Evolutionary conservation across 2,329 filamentous ascomycete species (phyloP).

Genomic region (Exophiala xenobiotica): DNA sequence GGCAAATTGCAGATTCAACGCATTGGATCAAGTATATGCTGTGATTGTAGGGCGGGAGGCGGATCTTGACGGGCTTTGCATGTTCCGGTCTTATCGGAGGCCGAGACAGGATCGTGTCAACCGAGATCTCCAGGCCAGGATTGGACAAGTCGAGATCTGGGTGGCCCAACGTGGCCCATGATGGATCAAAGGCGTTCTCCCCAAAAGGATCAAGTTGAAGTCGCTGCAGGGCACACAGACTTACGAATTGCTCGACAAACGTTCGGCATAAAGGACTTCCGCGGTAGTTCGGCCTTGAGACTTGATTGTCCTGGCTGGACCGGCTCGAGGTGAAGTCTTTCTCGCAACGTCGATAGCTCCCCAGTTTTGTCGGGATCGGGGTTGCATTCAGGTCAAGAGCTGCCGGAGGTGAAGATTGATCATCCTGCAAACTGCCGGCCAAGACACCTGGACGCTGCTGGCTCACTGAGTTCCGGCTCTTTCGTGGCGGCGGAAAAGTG

Average conservation of each 20-base stretch:
- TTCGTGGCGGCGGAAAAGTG: constrained; percentile 12
- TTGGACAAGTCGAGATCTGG: constrained; percentile 9
- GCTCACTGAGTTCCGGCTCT: constrained; percentile 2
- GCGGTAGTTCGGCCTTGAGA: constrained; percentile 12
- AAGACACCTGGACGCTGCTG: constrained; percentile 7
- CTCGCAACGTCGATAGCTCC: constrained; percentile 15
- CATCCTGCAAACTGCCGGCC: neutral
- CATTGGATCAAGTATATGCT: constrained; percentile 17
- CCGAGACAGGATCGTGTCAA: constrained; percentile 15
- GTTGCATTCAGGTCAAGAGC: neutral
- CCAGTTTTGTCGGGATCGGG: neutral
- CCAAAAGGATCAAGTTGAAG: constrained; percentile 7
- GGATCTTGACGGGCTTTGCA: constrained; percentile 14
- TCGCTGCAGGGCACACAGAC: constrained; percentile 12
- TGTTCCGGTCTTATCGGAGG: constrained; percentile 2
- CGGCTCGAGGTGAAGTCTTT: constrained; percentile 27
- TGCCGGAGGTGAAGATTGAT: neutral
- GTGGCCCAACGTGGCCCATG: constrained; percentile 13
- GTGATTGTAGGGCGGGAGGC: constrained; percentile 21
- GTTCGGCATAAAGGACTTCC: constrained; percentile 16
- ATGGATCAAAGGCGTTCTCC: constrained; percentile 17
- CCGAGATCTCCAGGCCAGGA: constrained; percentile 17
- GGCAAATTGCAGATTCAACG: constrained; percentile 15
- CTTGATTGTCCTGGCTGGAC: constrained; percentile 11
- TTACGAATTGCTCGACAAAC: constrained; percentile 17